Evolutionary conservation across 768 basidiomycete genomes (phyloP).

Genomic region (Postia placenta): DNA sequence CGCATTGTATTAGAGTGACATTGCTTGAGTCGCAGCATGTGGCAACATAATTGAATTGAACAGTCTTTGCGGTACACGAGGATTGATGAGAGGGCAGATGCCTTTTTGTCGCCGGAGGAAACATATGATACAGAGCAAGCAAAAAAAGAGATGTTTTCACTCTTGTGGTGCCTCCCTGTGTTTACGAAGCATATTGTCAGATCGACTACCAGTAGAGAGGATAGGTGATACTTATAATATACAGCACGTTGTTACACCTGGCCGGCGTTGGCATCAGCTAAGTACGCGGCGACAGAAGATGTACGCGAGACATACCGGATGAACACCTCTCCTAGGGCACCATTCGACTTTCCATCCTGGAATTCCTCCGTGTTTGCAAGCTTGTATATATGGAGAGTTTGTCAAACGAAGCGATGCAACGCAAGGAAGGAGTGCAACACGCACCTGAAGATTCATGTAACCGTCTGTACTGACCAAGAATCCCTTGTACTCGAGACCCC

Average conservation of each 20-base stretch:
- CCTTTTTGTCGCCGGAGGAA: too few relatives aligned
- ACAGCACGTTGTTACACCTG: constrained; percentile 94
- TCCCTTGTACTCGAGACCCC: constrained; percentile 99
- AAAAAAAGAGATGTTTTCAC: background rate
- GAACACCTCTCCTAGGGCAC: constrained; percentile 97
- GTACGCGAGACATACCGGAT: constrained; percentile 62
- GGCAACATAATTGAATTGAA: too few relatives aligned
- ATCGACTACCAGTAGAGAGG: constrained; percentile 15
- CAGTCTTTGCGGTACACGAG: too few relatives aligned
- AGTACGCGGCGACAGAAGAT: constrained; percentile 2
- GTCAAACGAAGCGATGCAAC: background rate
- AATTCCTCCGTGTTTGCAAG: constrained; percentile 99
- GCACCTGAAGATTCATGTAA: constrained; percentile 98
- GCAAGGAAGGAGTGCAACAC: constrained; percentile 11
- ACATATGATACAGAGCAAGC: too few relatives aligned
- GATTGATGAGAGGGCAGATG: too few relatives aligned
- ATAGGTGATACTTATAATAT: constrained; percentile 69
- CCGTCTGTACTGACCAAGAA: constrained; percentile 98
- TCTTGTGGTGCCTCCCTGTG: constrained; percentile 66
- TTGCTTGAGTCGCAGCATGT: too few relatives aligned
- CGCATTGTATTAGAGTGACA: too few relatives aligned
- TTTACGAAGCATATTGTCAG: constrained; percentile 21
- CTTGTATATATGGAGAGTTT: constrained; percentile 33
- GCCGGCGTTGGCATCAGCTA: background rate
- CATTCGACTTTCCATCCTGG: constrained; percentile 92